Conservation (phyloP, 2,329 filamentous ascomycete species). For the Sarocladium oryzae region DNA sequence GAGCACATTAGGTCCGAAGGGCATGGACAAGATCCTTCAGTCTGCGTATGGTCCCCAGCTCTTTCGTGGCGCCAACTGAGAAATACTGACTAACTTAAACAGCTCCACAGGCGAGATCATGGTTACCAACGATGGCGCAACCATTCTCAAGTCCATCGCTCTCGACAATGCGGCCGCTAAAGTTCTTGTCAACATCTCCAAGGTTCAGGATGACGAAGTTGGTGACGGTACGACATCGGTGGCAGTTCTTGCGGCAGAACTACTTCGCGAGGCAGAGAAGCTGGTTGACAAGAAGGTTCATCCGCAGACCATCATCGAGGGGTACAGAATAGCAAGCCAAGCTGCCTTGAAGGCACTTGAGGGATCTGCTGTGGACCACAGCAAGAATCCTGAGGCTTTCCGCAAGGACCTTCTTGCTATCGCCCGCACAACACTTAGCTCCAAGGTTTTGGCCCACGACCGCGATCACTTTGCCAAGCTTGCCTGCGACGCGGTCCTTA, state of each 20-base stretch:
- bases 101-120: conserved; percentile 95
- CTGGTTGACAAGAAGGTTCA: conserved; percentile 98
- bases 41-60: conserved; percentile 63
- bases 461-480: conserved; percentile 85
- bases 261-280: conserved; percentile 93
- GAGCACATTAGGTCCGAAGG: conserved; percentile 93
- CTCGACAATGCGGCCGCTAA: conserved; percentile 98
- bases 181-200: conserved; percentile 97
- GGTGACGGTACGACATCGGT: conserved; percentile 99
- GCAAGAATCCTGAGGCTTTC: conserved; percentile 75
- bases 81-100: conserved; percentile 10
- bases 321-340: conserved; percentile 91
- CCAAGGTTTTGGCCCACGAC: conserved; percentile 93
- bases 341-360: conserved; percentile 82
- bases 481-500: conserved; percentile 83
- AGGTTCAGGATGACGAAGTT: conserved; percentile 98
- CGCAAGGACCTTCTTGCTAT: conserved; percentile 85
- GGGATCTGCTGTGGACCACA: conserved; percentile 82
- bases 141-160: conserved; percentile 95
- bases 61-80: neutral
- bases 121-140: conserved; percentile 98
- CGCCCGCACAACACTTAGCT: conserved; percentile 90
- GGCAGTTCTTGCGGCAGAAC: conserved; percentile 87
- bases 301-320: conserved; percentile 98
- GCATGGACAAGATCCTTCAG: conserved; percentile 98